A percentile compares a stretch with the other conserved stretches of the same genome.
These are phyloP conservation scores for Dioszegia aurantiaca DNA, from an alignment of 768 basidiomycete genomes.

Conservation along the genomic window DNA sequence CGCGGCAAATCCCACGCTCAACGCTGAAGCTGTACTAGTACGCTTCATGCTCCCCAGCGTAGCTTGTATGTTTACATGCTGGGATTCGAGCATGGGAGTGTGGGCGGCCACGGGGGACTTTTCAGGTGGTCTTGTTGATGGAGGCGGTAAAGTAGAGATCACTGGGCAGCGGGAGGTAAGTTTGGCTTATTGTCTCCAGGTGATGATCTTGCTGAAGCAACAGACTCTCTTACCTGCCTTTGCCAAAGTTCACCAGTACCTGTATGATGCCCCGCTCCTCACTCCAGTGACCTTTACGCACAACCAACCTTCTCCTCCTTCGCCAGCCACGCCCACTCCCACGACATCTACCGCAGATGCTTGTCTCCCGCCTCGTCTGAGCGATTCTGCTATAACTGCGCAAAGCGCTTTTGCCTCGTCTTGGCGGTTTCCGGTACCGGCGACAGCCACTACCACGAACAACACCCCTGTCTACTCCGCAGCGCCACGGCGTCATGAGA, in stretches of 20 bases:
- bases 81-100: conserved; percentile 13
- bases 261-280: conserved; percentile 13
- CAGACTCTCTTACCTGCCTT: conserved; percentile 31
- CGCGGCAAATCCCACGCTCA: conserved; percentile 18
- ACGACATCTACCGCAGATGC: not conserved
- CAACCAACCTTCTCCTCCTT: not conserved
- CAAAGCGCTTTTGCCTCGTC: not conserved
- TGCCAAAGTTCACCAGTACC: conserved; percentile 18
- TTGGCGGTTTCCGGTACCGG: conserved; percentile 1
- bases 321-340: not conserved
- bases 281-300: conserved; percentile 9
- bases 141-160: conserved; percentile 34
- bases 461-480: not conserved
- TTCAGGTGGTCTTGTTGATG: conserved; percentile 28
- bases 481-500: not conserved
- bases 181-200: not conserved
- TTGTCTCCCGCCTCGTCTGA: not conserved
- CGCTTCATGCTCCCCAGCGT: conserved; percentile 23
- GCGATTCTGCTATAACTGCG: too few species aligned
- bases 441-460: not conserved
- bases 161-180: conserved; percentile 36
- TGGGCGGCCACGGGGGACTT: conserved; percentile 35
- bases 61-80: conserved; percentile 21
- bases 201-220: not conserved
- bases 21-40: conserved; percentile 29